Evolutionary conservation across 2,329 filamentous ascomycete species (phyloP), one percentile per base, ranked within the genome.

Genomic region (Parastagonospora nodorum): DNA sequence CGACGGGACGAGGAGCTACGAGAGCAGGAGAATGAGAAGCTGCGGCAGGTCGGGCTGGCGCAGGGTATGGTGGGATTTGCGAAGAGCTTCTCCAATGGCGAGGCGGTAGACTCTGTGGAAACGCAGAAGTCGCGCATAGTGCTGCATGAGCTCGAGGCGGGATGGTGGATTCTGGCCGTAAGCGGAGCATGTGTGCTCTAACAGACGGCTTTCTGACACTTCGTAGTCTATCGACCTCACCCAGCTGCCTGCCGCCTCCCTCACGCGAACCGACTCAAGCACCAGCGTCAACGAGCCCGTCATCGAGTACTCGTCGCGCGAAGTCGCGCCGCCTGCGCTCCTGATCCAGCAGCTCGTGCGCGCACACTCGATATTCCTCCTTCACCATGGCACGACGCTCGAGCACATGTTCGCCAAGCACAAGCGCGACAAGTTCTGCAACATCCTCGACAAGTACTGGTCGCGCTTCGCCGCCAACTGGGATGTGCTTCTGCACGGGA

Each of bases 51-150:
- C 70, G 94, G 94, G 32, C 84, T 99, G 57, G 94, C 94, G 35
- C 94, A 99, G 77, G 94, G 92, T 70, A 96, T 97, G 88, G 88
- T 96, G 51, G 89, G 87, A 71, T 99, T 99, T 77, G 89, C 90
- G 19, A 59, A 55, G 69, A 92, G 87, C 64, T 99, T 99, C 74
- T 89, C 92, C 2, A 82, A 85, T 54, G 90, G 87, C 51, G 81
- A 87, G 60, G 74, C 89, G 2, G 84, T 97, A 33, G 90, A 96
- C 65, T 86, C 86, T 8, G 87, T 99, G 52, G 94, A 99, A 68
- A 97, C 94, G 1, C 90, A 96, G 64, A 94, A 90, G 77, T 86
- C 88, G 42, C 84, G 92, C 29, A 87, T 97, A 30, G 81, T 97
- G 30, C 77, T 97, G 38, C 86, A 91, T 64, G 92, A 99, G 77